These are phyloP conservation scores for Zygnema cylindricum DNA, from an alignment of 139 green algal species.

Conservation along the genomic window DNA sequence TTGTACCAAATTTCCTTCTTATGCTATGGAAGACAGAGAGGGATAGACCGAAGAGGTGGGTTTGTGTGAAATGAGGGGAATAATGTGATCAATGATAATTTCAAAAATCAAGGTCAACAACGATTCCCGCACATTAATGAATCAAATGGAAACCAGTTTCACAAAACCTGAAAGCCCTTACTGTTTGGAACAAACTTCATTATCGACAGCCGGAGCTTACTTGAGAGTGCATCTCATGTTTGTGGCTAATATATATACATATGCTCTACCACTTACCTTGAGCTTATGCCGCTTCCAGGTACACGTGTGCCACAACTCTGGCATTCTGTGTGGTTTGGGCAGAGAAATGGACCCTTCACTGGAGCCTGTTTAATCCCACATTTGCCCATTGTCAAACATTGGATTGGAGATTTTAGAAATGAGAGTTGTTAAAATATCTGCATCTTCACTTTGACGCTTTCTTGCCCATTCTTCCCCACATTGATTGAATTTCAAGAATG, in stretches of 20 bases:
- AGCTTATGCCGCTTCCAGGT: conserved; percentile 38
- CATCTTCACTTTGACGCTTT: background rate
- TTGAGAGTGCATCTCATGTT: background rate
- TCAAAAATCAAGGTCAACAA: too few relatives aligned
- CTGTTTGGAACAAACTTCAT: background rate
- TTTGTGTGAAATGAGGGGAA: too few relatives aligned
- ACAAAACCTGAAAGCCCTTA: background rate
- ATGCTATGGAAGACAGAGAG: too few relatives aligned
- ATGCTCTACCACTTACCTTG: conserved; percentile 24
- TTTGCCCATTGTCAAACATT: background rate
- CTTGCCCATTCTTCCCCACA: background rate
- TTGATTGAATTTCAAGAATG: background rate
- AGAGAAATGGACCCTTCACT: conserved; percentile 35
- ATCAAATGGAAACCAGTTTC: too few relatives aligned
- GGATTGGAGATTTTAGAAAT: background rate
- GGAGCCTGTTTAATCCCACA: background rate
- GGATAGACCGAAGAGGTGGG: too few relatives aligned
- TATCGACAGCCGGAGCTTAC: too few relatives aligned
- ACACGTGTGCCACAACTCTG: conserved; percentile 36
- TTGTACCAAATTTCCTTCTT: too few relatives aligned
- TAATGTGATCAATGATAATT: too few relatives aligned
- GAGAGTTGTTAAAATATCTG: conserved; percentile 4
- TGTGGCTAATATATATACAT: background rate
- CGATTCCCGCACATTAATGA: too few relatives aligned
- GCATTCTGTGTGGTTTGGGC: conserved; percentile 29